Base-by-base conservation (phyloP, 139 green algal species). In the Chlorella sp. region DNA sequence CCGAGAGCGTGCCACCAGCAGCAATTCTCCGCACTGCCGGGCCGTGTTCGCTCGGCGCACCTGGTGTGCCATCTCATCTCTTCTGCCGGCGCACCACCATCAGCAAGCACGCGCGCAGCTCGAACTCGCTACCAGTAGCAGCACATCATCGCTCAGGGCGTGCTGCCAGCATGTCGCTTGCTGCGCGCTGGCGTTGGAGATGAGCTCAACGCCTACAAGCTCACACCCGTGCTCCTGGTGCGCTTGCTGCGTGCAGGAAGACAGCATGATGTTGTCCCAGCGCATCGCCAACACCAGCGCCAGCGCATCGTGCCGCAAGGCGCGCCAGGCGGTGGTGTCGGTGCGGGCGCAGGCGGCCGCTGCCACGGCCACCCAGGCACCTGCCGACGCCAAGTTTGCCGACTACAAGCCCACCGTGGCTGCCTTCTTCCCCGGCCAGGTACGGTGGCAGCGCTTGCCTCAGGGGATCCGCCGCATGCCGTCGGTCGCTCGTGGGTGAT, bases 361-460 rank as follows among this genome's bases (percentile, higher is more conserved):
- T 17, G 24, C 30, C 26, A 26, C 36, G 22, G 67, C 50, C 2
- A 42, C 51, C 30, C 22, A 75, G 61, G 84, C 78, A 0, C 31
- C 63, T 33, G 62, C 80, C 2, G 92, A 97, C 74, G 82, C 79
- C 42, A 88, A 90, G 72, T 97, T 98, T 81, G 88, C 84, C 0
- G 82, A 91, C 68, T 97, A 96, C 84, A 91, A 87, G 72, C 88
- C 91, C 42, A 93, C 79, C 20, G 83, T 83, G 0, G 95, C 94
- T 6, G 96, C 97, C 66, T 88, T 98, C 72, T 99, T 99, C 82
- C 95, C 95, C 17, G 95, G 95, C 27, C 93, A 97, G 78, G 92
- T 67, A 14, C 3, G 27, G 3, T 35, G 2, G 3, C 3, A 55
- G 10, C 17, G 42, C 42, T 55, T 26, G 42, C 42, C 10, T 17